Evolutionary conservation across 2,329 filamentous ascomycete species (phyloP), one percentile per base, ranked within the genome.

Genomic region (Byssoonygena ceratinophila): DNA sequence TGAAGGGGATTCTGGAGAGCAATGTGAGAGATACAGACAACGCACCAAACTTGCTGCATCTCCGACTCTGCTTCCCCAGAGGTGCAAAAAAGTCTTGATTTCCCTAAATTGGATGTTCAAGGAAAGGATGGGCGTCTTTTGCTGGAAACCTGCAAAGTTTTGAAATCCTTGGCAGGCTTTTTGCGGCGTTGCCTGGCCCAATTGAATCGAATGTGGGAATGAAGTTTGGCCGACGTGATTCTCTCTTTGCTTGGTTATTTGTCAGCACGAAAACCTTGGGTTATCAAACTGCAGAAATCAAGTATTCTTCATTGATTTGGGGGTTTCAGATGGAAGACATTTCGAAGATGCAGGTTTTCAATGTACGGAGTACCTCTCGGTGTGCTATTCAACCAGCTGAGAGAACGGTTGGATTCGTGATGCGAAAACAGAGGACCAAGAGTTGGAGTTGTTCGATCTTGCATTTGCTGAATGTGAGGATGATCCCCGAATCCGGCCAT

Each of bases 81-180:
- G 4, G 25, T 6, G 20, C 12, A 18, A 20, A 9, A 18, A 37
- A n/a, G 49, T 40, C 49, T 45, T 4, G 31, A 45, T 18, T 44
- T 37, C 39, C 49, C 40, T 16, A 39, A 51, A 45, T 36, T 27
- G 49, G 49, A 39, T 45, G 18, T 37, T 45, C 20, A 20, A 40
- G 49, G 16, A 45, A n/a, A n/a, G n/a, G n/a, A n/a, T n/a, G 18
- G 31, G 31, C 29, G 25, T 37, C 8, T 45, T 12, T 12, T 40
- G 27, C 22, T 18, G 39, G 40, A 27, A 27, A 37, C n/a, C 20
- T 29, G 49, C 36, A 45, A 51, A 51, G 40, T 45, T 40, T 51
- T 29, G 20, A 36, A 39, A 22, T 36, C 18, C 49, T 51, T 51
- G 49, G 49, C 49, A n/a, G 37, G 40, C 29, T 20, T 32, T n/a